Evolutionary conservation across 306 rosid genomes (phyloP).

Genomic region (Castanea crenata): DNA sequence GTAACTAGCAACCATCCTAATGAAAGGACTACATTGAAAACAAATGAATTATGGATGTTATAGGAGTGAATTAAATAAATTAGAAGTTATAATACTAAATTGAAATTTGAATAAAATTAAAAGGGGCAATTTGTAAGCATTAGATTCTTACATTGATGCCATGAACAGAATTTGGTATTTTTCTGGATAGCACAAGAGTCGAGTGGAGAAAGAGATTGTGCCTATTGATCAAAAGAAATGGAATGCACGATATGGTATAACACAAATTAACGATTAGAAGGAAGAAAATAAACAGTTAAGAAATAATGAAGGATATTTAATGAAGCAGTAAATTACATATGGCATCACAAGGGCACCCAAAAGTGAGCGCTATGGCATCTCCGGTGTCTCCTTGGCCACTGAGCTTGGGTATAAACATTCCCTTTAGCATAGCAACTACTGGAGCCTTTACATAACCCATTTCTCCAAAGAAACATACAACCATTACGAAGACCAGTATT

Average conservation of each 20-base stretch:
- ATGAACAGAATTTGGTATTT: conserved; percentile 58
- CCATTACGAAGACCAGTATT: too few relatives aligned
- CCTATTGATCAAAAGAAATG: conserved; percentile 33
- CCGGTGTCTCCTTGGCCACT: conserved; percentile 17
- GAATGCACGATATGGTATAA: neutral
- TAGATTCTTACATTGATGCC: conserved; percentile 65
- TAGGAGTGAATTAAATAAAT: too few relatives aligned
- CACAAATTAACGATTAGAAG: neutral
- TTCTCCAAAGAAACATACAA: too few relatives aligned
- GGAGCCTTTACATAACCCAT: conserved; percentile 68
- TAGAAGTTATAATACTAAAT: too few relatives aligned
- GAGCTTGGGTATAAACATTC: conserved; percentile 75
- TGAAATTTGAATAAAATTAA: too few relatives aligned
- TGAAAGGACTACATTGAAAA: too few relatives aligned
- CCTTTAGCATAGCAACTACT: conserved; percentile 32
- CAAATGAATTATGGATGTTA: too few relatives aligned
- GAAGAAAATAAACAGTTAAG: too few relatives aligned
- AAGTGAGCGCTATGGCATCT: conserved; percentile 76
- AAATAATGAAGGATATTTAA: neutral
- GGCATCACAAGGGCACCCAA: conserved; percentile 94
- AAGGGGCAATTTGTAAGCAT: too few relatives aligned
- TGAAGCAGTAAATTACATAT: conserved; percentile 27
- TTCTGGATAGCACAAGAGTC: conserved; percentile 35
- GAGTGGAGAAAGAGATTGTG: conserved; percentile 83
- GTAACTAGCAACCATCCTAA: too few relatives aligned